Evolutionary conservation across 192 early-diverging fungal species (phyloP).

Genomic region (Blastocladiella britannica): DNA sequence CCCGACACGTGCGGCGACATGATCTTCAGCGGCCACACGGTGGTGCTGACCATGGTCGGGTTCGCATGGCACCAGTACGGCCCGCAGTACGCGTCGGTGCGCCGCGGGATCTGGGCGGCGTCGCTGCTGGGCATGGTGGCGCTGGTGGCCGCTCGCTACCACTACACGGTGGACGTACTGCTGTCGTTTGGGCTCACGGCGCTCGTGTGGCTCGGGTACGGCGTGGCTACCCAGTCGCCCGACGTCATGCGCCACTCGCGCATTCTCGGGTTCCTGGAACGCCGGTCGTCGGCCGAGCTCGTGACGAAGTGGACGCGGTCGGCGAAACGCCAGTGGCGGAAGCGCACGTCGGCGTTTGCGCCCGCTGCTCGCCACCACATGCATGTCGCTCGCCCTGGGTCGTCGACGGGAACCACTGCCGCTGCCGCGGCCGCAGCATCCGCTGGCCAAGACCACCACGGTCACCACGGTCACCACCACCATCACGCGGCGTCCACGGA

Average conservation of each 20-base stretch:
- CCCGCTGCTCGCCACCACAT: too few species aligned
- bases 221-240: background rate
- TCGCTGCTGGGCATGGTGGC: background rate
- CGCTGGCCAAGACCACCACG: too few species aligned
- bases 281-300: background rate
- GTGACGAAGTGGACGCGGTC: too few species aligned
- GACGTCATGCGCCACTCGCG: background rate
- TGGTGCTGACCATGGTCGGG: constrained; percentile 36
- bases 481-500: too few species aligned
- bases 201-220: background rate
- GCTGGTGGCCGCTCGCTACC: background rate
- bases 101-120: background rate
- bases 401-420: too few species aligned
- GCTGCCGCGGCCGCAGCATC: too few species aligned
- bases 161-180: background rate
- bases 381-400: too few species aligned
- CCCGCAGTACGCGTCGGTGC: constrained; percentile 4
- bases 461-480: too few species aligned
- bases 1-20: constrained; percentile 41
- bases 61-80: constrained; percentile 37
- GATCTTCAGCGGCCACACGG: constrained; percentile 43
- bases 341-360: too few species aligned
- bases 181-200: background rate
- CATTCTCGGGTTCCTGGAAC: background rate
- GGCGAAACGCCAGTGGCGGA: too few species aligned